These are phyloP conservation scores for Pseudocercospora vitis DNA, from an alignment of 2,329 filamentous ascomycete genomes.

Conservation along the genomic window DNA sequence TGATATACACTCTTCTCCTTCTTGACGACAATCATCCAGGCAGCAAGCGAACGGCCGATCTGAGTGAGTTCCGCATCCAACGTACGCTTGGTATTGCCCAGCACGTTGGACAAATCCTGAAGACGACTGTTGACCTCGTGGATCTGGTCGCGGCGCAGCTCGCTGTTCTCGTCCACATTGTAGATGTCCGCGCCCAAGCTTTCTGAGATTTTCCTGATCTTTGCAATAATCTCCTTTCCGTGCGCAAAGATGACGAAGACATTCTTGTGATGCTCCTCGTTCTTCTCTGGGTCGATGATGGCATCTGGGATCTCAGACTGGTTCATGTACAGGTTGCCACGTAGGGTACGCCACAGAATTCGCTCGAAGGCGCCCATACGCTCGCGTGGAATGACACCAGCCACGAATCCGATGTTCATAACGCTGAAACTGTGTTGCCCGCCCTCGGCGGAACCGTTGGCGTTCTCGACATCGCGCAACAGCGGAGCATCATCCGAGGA, in stretches of 20 bases:
- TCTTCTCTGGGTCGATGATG: constrained; percentile 86
- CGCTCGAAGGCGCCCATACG: constrained; percentile 94
- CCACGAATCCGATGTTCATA: constrained; percentile 98
- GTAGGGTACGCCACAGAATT: constrained; percentile 94
- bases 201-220: constrained; percentile 98
- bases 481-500: constrained; percentile 88
- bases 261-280: constrained; percentile 92
- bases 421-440: constrained; percentile 66
- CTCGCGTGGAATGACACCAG: constrained; percentile 90
- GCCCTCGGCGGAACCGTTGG: constrained; percentile 42
- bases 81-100: constrained; percentile 92
- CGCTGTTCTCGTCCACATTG: constrained; percentile 95
- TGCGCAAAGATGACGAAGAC: constrained; percentile 99
- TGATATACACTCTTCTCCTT: constrained; percentile 99
- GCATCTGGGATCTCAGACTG: constrained; percentile 96
- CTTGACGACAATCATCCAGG: constrained; percentile 96
- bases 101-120: constrained; percentile 84
- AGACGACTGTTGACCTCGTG: constrained; percentile 95
- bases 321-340: constrained; percentile 99
- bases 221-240: constrained; percentile 95
- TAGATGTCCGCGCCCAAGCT: constrained; percentile 95
- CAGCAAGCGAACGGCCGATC: constrained; percentile 86
- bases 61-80: constrained; percentile 89
- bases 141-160: constrained; percentile 90
- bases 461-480: constrained; percentile 87